Evolutionary conservation across 2,329 filamentous ascomycete species (phyloP), one percentile per base, ranked within the genome.

Genomic region (Verticillium dahliae): DNA sequence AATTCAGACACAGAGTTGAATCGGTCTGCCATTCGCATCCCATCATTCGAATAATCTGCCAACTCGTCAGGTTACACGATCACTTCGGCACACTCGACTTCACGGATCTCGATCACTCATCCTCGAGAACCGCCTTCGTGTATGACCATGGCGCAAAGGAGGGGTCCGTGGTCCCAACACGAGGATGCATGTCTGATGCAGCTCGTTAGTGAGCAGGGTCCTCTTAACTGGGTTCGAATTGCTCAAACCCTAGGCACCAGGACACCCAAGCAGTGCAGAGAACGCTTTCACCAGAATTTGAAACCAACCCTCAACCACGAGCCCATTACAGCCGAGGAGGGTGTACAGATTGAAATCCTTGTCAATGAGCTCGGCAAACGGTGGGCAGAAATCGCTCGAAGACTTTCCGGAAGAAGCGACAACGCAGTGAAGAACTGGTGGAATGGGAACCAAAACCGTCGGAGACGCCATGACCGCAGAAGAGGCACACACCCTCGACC

Each of bases 361-460:
- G 93, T 97, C 15, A 75, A 77, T 11, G 84, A 90, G 68, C 87
- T 91, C 78, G 92, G 92, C 65, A 94, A 92, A 79, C 86, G 90
- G 61, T 97, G 93, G 93, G 93, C 93, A 2, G 92, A 97, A 72
- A 97, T 97, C 71, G 91, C 93, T 55, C 85, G 93, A 67, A 82
- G 86, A 56, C 82, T 97, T 22, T 84, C 89, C 60, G 92, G 92
- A 66, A 89, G 93, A 70, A 96, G 92, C 74, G 93, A 97, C 79
- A 97, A 97, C 71, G 90, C 91, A 34, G 91, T 97, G 65, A 97
- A 97, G 85, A 97, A 97, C 75, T 97, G 92, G 92, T 97, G 91
- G 91, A 97, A 97, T 72, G 92, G 93, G 58, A 91, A 89, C 72
- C 90, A 93, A 83, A 97, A 97, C 78, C 86, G 92, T 70, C 83